A percentile compares a stretch with the other conserved stretches of the same genome.
Conservation (phyloP, 139 green algal species). For the Monoraphidium neglectum region DNA sequence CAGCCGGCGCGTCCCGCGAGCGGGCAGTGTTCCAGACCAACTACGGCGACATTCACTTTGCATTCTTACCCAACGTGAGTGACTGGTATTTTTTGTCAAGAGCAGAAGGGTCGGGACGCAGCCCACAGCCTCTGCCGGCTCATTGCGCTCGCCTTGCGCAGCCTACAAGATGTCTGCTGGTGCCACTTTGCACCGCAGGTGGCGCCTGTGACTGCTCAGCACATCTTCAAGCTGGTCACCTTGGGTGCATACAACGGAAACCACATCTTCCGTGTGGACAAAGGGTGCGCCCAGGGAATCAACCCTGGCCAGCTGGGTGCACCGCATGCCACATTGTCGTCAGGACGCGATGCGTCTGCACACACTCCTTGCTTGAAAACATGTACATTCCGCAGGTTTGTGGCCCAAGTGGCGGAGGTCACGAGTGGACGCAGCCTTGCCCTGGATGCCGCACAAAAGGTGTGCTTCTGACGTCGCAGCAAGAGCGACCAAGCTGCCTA, state of each 20-base stretch:
- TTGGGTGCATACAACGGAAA: slow-evolving; percentile 84
- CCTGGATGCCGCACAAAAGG: slow-evolving; percentile 62
- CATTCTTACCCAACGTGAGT: slow-evolving; percentile 64
- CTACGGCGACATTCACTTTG: slow-evolving; percentile 80
- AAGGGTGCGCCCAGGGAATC: too few relatives aligned
- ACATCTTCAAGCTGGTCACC: slow-evolving; percentile 77
- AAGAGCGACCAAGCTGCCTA: too few relatives aligned
- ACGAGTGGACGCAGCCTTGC: slow-evolving; percentile 46
- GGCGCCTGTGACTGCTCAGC: slow-evolving; percentile 73
- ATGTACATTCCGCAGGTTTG: slow-evolving; percentile 95
- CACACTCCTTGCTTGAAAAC: too few relatives aligned
- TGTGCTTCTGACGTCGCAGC: not conserved
- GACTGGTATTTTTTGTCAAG: not conserved
- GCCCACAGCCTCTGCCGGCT: not conserved
- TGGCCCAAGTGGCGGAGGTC: slow-evolving; percentile 83
- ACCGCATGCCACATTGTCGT: too few relatives aligned
- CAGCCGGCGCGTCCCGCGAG: slow-evolving; percentile 4
- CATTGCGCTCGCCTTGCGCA: not conserved
- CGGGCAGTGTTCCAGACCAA: slow-evolving; percentile 50
- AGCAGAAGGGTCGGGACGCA: not conserved
- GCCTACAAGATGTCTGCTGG: not conserved
- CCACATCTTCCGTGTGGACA: slow-evolving; percentile 84
- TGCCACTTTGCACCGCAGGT: slow-evolving; percentile 39
- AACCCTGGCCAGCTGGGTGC: too few relatives aligned
- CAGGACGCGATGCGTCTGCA: too few relatives aligned